These are phyloP conservation scores for Kalmusia sp. DNA, from an alignment of 2,329 filamentous ascomycete genomes.

Conservation along the genomic window DNA sequence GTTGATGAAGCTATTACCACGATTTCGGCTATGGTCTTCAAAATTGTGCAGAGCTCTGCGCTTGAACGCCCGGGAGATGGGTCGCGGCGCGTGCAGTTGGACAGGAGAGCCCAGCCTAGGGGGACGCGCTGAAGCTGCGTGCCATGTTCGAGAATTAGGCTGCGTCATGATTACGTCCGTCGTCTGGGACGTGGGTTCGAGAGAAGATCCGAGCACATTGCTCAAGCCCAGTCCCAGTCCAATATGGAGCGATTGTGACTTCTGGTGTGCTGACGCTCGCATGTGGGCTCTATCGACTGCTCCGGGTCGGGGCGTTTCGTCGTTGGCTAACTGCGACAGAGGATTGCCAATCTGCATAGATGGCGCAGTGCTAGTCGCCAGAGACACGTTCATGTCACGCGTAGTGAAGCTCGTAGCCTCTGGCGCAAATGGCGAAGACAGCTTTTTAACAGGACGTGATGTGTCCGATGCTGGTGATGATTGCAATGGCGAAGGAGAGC, in stretches of 20 bases:
- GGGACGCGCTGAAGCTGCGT: slow-evolving; percentile 34
- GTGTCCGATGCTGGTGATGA: slow-evolving; percentile 32
- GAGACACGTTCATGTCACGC: slow-evolving; percentile 58
- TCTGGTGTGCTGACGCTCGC: slow-evolving; percentile 58
- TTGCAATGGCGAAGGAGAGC: slow-evolving; percentile 66
- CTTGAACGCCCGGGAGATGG: slow-evolving; percentile 62
- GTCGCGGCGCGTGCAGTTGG: slow-evolving; percentile 59
- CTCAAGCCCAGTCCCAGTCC: slow-evolving; percentile 53
- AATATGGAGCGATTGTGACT: slow-evolving; percentile 58
- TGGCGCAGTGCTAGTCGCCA: slow-evolving; percentile 58
- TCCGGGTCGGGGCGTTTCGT: slow-evolving; percentile 41
- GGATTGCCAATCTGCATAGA: slow-evolving; percentile 60
- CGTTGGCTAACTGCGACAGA: slow-evolving; percentile 53
- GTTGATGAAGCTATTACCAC: slow-evolving; percentile 50
- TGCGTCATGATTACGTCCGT: slow-evolving; percentile 33
- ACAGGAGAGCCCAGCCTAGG: slow-evolving; percentile 59
- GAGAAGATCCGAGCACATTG: slow-evolving; percentile 53
- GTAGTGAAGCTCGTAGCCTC: slow-evolving; percentile 50
- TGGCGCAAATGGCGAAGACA: slow-evolving; percentile 46
- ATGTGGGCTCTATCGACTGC: slow-evolving; percentile 52
- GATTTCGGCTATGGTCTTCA: slow-evolving; percentile 52
- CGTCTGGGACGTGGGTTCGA: slow-evolving; percentile 41
- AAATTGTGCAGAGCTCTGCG: slow-evolving; percentile 64
- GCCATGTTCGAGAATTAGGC: slow-evolving; percentile 42
- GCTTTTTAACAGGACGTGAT: slow-evolving; percentile 48